Evolutionary conservation across 2,329 filamentous ascomycete species (phyloP), one percentile per base, ranked within the genome.

Genomic region (Ceratocystis cubensis): DNA sequence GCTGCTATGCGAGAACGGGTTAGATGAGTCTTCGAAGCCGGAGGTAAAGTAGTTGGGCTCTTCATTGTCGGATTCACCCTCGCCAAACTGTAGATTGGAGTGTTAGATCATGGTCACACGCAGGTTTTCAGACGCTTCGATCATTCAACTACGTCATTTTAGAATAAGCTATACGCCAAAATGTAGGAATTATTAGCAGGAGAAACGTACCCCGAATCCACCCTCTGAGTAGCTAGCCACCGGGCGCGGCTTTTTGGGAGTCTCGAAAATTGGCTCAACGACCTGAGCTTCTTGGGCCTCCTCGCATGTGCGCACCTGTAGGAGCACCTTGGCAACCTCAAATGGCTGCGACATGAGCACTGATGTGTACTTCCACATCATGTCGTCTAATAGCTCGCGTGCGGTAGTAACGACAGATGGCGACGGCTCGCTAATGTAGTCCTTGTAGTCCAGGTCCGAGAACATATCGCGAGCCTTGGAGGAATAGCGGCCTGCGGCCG

Each of bases 321-420:
- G 78, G 66, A 97, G 84, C 15, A 88, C 94, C 81, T 96, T 97
- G 73, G 93, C 91, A 67, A 96, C 92, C 79, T 97, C 94, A 75
- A 99, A 97, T 15, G 94, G 94, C 77, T 99, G 94, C 65, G 91
- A 88, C 74, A 96, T 86, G 72, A 97, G 76, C 28, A 96, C 87
- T 67, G 88, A 91, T 15, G 87, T 88, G 77, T 99, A 99, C 74
- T 94, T 93, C 86, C 92, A 95, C 75, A 96, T 74, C 70, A 94
- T 84, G 74, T 92, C 87, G 74, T 97, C 91, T 61, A 96, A 73
- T 69, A 96, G 78, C 69, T 88, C 86, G 73, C 88, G 89, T n/a
- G 66, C 63, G 28, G 68, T 88, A 71, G 89, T 87, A 10, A 91
- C 81, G 33, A 86, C 82, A 0, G 89, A 89, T 0, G 88, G 89